Percentiles rank a stretch among this genome's conserved stretches.
phyloP scores from a whole-genome alignment of 2,329 filamentous ascomycete species.

The Aspergillus sp. region DNA sequence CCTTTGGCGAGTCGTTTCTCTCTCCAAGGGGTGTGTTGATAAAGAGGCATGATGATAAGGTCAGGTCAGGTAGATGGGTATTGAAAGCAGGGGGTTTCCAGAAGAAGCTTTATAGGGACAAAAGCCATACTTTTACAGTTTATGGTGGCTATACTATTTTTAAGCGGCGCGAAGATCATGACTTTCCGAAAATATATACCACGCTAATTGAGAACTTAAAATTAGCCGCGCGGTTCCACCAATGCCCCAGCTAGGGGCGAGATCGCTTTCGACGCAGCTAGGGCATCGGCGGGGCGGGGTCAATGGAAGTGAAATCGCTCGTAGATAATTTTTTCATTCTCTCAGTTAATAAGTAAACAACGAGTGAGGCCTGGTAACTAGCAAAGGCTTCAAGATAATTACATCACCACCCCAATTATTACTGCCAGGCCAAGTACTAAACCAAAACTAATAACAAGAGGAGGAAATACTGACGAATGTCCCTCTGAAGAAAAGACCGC shows the following conservation, averaged over 20 bases:
- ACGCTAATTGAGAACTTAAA: not conserved
- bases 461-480: not conserved
- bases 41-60: not conserved
- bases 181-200: not conserved
- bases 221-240: not conserved
- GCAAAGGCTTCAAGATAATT: not conserved
- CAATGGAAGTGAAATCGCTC: too few species aligned
- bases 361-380: not conserved
- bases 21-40: not conserved
- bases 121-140: not conserved
- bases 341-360: not conserved
- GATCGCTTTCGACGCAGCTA: too few species aligned
- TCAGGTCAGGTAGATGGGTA: not conserved
- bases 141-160: not conserved
- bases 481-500: not conserved
- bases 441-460: not conserved
- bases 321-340: too few species aligned
- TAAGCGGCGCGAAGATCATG: not conserved
- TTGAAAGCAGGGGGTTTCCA: not conserved
- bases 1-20: slow-evolving; percentile 5
- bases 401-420: not conserved
- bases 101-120: not conserved
- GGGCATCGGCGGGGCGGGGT: too few species aligned
- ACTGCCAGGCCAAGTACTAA: not conserved
- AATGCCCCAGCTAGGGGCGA: not conserved